These are phyloP conservation scores for Boletus bicolor DNA, from an alignment of 768 basidiomycete species.

Conservation along the genomic window DNA sequence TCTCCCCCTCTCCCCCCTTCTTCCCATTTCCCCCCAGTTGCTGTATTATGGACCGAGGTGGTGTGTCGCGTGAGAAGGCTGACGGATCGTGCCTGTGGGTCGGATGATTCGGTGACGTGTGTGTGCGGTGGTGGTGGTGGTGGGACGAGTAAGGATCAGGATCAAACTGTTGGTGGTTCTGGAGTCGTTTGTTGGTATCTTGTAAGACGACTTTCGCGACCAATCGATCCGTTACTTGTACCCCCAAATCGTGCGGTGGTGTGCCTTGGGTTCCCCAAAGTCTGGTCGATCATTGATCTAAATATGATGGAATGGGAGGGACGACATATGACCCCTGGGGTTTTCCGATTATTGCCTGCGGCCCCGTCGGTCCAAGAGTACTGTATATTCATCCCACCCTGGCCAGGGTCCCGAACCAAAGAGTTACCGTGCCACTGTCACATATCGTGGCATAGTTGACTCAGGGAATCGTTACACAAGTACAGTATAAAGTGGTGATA, in stretches of 20 bases:
- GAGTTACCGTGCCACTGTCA: no score
- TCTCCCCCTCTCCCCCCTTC: background rate
- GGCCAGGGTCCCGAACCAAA: no score
- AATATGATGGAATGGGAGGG: background rate
- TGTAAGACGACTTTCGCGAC: constrained; percentile 7
- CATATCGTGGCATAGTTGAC: no score
- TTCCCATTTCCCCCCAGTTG: background rate
- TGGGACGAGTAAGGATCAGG: constrained; percentile 10
- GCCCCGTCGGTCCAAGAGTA: background rate
- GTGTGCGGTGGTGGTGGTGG: constrained; percentile 3
- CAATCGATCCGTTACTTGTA: constrained; percentile 8
- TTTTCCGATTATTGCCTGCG: background rate
- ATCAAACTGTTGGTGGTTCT: constrained; percentile 6
- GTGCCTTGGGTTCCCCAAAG: background rate
- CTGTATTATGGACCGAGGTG: constrained; percentile 19
- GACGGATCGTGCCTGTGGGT: constrained; percentile 15
- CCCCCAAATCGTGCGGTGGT: background rate
- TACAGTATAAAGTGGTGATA: no score
- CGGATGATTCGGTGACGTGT: constrained; percentile 5
- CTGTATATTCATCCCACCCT: no score
- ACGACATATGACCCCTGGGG: background rate
- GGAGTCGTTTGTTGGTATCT: background rate
- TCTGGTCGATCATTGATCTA: background rate
- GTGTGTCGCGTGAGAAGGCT: constrained; percentile 11
- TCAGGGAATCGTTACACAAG: no score